Conservation (phyloP, 148 eudicot species). For the Rhododendron simsii region DNA sequence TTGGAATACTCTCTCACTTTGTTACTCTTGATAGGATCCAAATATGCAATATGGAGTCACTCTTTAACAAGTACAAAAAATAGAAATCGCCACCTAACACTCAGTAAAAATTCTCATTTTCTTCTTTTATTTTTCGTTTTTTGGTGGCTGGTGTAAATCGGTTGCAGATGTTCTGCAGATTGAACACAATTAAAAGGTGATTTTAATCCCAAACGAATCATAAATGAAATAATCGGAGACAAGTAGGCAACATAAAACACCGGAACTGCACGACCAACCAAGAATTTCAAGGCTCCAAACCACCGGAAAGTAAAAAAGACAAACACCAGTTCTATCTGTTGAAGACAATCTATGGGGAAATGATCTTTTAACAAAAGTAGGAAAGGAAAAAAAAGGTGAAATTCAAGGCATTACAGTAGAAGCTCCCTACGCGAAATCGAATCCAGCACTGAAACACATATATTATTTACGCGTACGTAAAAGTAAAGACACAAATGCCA, state of each 20-base stretch:
- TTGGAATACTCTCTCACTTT: too few species aligned
- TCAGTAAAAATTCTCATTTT: not conserved
- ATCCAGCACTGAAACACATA: not conserved
- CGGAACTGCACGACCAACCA: not conserved
- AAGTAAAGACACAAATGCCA: not conserved
- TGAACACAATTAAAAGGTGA: not conserved
- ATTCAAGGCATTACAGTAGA: not conserved
- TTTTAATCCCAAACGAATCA: not conserved
- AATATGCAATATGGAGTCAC: too few species aligned
- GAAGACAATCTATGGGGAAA: not conserved
- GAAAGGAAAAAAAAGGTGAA: not conserved
- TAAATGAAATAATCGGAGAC: not conserved
- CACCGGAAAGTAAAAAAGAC: not conserved
- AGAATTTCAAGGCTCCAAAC: not conserved
- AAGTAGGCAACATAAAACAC: not conserved
- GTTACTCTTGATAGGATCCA: too few species aligned
- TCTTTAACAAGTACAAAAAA: too few species aligned
- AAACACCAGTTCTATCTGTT: not conserved
- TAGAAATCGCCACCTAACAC: too few species aligned
- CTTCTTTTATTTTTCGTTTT: not conserved
- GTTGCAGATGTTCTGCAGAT: not conserved
- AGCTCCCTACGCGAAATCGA: not conserved
- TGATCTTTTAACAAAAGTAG: not conserved
- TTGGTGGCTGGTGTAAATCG: not conserved
- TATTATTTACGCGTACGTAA: not conserved